phyloP scores from a whole-genome alignment of 129 eudicot species.

The Centrapalus pauciflorus region DNA sequence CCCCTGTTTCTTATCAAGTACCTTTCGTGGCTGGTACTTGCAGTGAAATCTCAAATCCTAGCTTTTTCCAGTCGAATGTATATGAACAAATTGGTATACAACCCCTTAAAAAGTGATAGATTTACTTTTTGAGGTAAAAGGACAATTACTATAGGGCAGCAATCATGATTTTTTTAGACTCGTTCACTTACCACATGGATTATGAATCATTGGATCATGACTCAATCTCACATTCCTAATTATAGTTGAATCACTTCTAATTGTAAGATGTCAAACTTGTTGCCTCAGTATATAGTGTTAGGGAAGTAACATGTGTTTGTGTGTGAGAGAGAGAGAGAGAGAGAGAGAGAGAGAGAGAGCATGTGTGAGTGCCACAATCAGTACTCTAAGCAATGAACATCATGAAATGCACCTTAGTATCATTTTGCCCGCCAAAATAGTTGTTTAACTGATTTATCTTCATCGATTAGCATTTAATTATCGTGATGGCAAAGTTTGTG shows the following conservation, averaged over 20 bases:
- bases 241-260: not conserved
- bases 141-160: too few species aligned
- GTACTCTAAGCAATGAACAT: too few species aligned
- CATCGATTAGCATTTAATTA: not conserved
- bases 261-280: not conserved
- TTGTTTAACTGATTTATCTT: not conserved
- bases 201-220: not conserved
- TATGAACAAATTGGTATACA: not conserved
- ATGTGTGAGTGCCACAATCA: too few species aligned
- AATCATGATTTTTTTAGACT: not conserved
- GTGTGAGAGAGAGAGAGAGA: not conserved
- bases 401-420: too few species aligned
- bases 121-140: not conserved
- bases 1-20: not conserved
- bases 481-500: not conserved
- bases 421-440: not conserved
- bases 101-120: not conserved
- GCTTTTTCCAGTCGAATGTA: not conserved
- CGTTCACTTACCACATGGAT: not conserved
- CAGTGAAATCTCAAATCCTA: not conserved
- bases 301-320: not conserved
- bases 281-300: not conserved
- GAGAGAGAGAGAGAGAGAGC: not conserved
- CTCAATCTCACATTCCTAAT: not conserved
- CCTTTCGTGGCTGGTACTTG: not conserved